These are phyloP conservation scores for Rhynchosporium secalis DNA, from an alignment of 2,329 filamentous ascomycete species.

Conservation along the genomic window DNA sequence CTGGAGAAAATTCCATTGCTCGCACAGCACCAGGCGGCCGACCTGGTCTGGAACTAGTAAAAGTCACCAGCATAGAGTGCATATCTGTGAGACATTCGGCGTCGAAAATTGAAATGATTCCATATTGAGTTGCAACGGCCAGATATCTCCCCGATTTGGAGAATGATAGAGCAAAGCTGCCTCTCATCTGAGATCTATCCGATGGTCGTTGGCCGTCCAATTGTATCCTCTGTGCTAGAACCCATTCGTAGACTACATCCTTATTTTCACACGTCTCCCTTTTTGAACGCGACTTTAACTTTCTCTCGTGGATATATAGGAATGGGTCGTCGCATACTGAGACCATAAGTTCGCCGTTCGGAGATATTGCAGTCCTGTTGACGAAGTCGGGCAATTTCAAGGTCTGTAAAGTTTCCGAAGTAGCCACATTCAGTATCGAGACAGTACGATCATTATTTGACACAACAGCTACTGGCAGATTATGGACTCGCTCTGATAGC, in stretches of 20 bases:
- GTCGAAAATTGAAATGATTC: constrained; percentile 75
- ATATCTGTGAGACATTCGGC: constrained; percentile 48
- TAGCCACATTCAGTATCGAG: constrained; percentile 74
- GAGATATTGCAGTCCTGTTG: constrained; percentile 92
- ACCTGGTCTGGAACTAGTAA: constrained; percentile 71
- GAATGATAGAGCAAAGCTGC: constrained; percentile 79
- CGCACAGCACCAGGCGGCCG: constrained; percentile 67
- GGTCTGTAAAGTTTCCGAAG: constrained; percentile 66
- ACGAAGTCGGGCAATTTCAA: constrained; percentile 80
- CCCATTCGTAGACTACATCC: constrained; percentile 50
- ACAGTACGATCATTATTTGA: constrained; percentile 93
- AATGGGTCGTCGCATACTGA: constrained; percentile 86
- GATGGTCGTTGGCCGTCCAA: constrained; percentile 58
- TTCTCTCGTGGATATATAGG: constrained; percentile 76
- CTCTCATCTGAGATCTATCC: constrained; percentile 56
- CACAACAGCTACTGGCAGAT: constrained; percentile 64
- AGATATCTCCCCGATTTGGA: constrained; percentile 69
- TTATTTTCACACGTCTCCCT: constrained; percentile 31
- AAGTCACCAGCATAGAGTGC: constrained; percentile 70
- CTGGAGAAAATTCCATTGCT: constrained; percentile 89
- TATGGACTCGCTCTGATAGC: constrained; percentile 46
- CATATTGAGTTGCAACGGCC: constrained; percentile 78
- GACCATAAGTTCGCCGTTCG: constrained; percentile 76
- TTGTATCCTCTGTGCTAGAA: constrained; percentile 51
- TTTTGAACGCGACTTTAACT: constrained; percentile 28